Base-by-base conservation (phyloP, 768 basidiomycete genomes). In the Trametes meyenii region DNA sequence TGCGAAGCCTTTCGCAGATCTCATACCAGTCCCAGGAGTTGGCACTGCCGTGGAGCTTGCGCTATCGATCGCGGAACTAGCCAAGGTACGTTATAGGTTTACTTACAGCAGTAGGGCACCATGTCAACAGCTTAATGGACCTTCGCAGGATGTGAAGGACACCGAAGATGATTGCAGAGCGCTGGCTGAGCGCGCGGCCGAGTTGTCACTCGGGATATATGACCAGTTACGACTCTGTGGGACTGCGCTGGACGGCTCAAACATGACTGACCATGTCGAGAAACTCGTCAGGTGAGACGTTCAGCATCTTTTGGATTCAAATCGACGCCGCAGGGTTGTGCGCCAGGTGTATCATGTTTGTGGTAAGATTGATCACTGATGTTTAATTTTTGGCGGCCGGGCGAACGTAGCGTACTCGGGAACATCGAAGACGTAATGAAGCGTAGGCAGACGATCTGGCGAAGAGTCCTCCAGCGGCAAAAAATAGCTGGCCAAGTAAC, bases 81-180 rank as follows among this genome's bases (percentile, higher is more conserved):
- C n/a, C 14, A 26, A 51, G 48, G 57, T 58, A 13, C n/a, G 57
- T 36, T 6, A 29, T 26, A 17, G 2, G 16, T 35, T 17, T 24
- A 5, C 35, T 23, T 16, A n/a, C 12, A 35, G 2, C 0, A 0
- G 5, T 44, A 2, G 16, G 14, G 0, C 26, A 24, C n/a, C 24
- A 3, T 3, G 16, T 12, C 17, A 2, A 21, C 13, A n/a, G 35
- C 21, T 16, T 3, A 26, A 1, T 19, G 19, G 2, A 19, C 36
- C 1, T 33, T 10, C 12, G 19, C 40, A 58, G 57, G 48, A 42
- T 14, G 57, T 58, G 11, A 19, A 58, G 29, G 49, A 50, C n/a
- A 43, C 57, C 5, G 36, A 36, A 33, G n/a, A 50, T 1, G 57
- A 29, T 2, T 58, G 56, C 39, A 21, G 23, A 17, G 39, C 8